Evolutionary conservation across 805 yeast species (phyloP).

Genomic region (Yarrowia phangngaensis): DNA sequence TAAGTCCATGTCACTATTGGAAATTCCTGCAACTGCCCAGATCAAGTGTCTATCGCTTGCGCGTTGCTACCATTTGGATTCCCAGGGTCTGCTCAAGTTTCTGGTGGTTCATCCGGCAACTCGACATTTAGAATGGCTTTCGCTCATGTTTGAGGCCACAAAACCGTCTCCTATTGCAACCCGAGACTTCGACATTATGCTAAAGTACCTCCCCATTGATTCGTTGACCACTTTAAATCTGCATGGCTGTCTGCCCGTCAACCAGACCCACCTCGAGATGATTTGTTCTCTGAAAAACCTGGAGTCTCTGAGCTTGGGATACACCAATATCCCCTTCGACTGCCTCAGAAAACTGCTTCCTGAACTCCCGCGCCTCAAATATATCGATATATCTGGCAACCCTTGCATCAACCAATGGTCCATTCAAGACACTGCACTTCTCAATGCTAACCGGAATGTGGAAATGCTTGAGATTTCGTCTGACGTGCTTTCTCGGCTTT

Average conservation of each 20-base stretch:
- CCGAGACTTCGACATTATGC: constrained; percentile 50
- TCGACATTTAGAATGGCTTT: constrained; percentile 59
- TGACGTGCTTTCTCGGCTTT: constrained; percentile 33
- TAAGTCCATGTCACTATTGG: constrained; percentile 55
- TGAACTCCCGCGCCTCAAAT: constrained; percentile 43
- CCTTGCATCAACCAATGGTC: constrained; percentile 58
- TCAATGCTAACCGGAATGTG: constrained; percentile 49
- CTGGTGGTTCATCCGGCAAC: constrained; percentile 67
- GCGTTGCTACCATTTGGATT: constrained; percentile 62
- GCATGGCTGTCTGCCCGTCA: constrained; percentile 58
- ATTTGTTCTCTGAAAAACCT: constrained; percentile 33
- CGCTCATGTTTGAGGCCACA: constrained; percentile 59
- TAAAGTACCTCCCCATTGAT: constrained; percentile 42
- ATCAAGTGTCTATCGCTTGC: constrained; percentile 72
- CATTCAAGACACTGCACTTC: constrained; percentile 44
- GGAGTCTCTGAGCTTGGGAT: constrained; percentile 38
- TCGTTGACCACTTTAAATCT: constrained; percentile 52
- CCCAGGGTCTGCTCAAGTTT: constrained; percentile 66
- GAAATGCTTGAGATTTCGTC: constrained; percentile 57
- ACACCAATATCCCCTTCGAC: constrained; percentile 34
- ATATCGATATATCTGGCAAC: constrained; percentile 65
- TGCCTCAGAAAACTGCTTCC: constrained; percentile 34
- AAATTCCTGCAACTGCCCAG: constrained; percentile 54
- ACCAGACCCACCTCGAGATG: constrained; percentile 39
- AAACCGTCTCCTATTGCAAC: constrained; percentile 54